Percentiles rank a stretch among this genome's conserved stretches.
Conservation (phyloP, 148 eudicot species). For the Simmondsia chinensis region DNA sequence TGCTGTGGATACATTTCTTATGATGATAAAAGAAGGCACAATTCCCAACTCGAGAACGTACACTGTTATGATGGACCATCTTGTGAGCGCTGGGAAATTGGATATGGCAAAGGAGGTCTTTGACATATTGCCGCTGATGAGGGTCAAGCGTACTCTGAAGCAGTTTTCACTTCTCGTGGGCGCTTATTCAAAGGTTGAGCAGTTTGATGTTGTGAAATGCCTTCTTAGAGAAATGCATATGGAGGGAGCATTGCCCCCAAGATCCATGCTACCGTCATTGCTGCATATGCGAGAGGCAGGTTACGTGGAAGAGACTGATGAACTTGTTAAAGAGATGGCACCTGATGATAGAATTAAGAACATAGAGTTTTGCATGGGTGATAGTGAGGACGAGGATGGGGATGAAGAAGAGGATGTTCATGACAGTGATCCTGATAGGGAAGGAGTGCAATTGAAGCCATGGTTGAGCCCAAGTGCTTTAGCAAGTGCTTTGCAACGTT, state of each 20-base stretch:
- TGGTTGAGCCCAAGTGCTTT: slow-evolving; percentile 90
- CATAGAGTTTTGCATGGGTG: slow-evolving; percentile 18
- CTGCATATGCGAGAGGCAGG: slow-evolving; percentile 53
- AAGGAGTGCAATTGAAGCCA: slow-evolving; percentile 53
- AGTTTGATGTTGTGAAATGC: slow-evolving; percentile 38
- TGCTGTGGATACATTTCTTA: slow-evolving; percentile 47
- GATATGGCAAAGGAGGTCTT: slow-evolving; percentile 51
- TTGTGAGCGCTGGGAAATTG: slow-evolving; percentile 38
- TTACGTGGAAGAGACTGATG: slow-evolving; percentile 40
- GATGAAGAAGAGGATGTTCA: slow-evolving; percentile 18
- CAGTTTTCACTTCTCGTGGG: slow-evolving; percentile 56
- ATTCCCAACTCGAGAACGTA: slow-evolving; percentile 80
- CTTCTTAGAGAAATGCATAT: slow-evolving; percentile 56
- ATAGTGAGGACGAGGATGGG: slow-evolving; percentile 24
- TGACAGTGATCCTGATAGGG: slow-evolving; percentile 13
- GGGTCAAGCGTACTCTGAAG: slow-evolving; percentile 56
- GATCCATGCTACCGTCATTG: slow-evolving; percentile 47
- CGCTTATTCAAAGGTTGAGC: slow-evolving; percentile 34
- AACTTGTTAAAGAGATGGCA: slow-evolving; percentile 40
- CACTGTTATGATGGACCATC: slow-evolving; percentile 77
- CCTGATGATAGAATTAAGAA: slow-evolving; percentile 67
- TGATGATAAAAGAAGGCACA: slow-evolving; percentile 49
- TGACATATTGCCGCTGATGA: slow-evolving; percentile 52
- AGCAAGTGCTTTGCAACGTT: slow-evolving; percentile 58
- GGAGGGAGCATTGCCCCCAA: slow-evolving; percentile 63